Evolutionary conservation across 192 early-diverging fungal species (phyloP), one percentile per base, ranked within the genome.

Genomic region (Coemansia sp.): DNA sequence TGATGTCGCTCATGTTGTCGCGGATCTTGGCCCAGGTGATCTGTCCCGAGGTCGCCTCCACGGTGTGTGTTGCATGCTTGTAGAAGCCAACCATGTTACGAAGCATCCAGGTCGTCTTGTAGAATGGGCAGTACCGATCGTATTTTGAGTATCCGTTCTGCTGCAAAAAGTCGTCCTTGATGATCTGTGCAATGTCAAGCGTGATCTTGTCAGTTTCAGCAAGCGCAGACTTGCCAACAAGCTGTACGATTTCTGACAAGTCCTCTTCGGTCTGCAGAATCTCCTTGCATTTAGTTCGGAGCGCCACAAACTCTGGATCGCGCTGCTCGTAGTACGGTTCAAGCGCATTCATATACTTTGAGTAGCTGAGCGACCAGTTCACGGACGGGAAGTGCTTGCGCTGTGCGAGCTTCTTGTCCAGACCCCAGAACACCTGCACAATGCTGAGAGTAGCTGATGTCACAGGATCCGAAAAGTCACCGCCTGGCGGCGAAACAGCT

Each of bases 91-190:
- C 87, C 91, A 99, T 92, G 86, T 99, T 98, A 61, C 94, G 87
- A 80, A 99, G 88, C 91, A 99, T 94, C 86, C 96, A 96, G 10
- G 92, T 93, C 15, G 98, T 98, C 89, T 99, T 99, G 88, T 92
- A 99, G 89, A 99, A 98, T 41, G 98, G 98, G 77, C 98, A 98
- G 89, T 91, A 98, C 57, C 96, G 92, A 83, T 99, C 98, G 77
- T 99, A 99, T 73, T 86, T 87, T 57, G 95, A 96, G 87, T 98
- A 99, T 40, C 97, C 97, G 83, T 99, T 99, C 82, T 99, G 98
- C 85, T 99, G 98, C 82, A 99, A 86, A 86, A 99, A 99, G 83
- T 99, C 98, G 73, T 99, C 98, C 90, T 99, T 99, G 76, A 99
- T 93, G 71, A 99, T 88, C 67, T 92, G 92, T 61, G 98, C 98